A percentile compares a stretch with the other conserved stretches of the same genome.
Evolutionary conservation across 2,329 filamentous ascomycete species (phyloP).

Genomic region (Tolypocladium guangdongense): DNA sequence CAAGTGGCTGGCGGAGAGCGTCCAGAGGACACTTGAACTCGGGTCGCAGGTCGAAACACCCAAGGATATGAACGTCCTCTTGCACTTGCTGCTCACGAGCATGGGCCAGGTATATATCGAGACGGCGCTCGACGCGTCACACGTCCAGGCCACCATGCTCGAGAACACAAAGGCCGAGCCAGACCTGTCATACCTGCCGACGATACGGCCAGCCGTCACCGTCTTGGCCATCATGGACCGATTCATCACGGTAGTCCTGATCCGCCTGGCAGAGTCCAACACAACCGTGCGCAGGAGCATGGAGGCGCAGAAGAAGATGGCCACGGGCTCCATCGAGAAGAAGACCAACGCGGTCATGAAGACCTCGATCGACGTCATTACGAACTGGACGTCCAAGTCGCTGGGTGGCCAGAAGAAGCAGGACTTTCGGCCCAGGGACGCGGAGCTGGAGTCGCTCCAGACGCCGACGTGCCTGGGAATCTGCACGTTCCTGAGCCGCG

Average conservation of each 20-base stretch:
- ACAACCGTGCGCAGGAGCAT: slow-evolving; percentile 84
- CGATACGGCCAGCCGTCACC: slow-evolving; percentile 70
- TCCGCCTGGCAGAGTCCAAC: slow-evolving; percentile 80
- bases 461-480: slow-evolving; percentile 77
- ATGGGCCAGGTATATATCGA: slow-evolving; percentile 78
- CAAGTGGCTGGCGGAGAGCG: slow-evolving; percentile 92
- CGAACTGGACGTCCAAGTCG: slow-evolving; percentile 65
- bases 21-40: slow-evolving; percentile 84
- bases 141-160: slow-evolving; percentile 63
- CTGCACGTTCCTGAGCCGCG: slow-evolving; percentile 65
- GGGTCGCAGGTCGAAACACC: slow-evolving; percentile 79
- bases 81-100: slow-evolving; percentile 72
- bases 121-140: slow-evolving; percentile 56
- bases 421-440: slow-evolving; percentile 82
- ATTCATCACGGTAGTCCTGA: slow-evolving; percentile 80
- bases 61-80: slow-evolving; percentile 79
- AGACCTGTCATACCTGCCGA: slow-evolving; percentile 72
- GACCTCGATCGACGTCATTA: slow-evolving; percentile 50
- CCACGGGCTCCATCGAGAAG: slow-evolving; percentile 69
- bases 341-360: slow-evolving; percentile 59
- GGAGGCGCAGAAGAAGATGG: slow-evolving; percentile 67
- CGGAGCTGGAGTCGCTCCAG: slow-evolving; percentile 68
- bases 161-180: slow-evolving; percentile 77
- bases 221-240: slow-evolving; percentile 90
- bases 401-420: slow-evolving; percentile 73